Conservation (phyloP, 345 rosid species). For the Ceriops zippeliana region DNA sequence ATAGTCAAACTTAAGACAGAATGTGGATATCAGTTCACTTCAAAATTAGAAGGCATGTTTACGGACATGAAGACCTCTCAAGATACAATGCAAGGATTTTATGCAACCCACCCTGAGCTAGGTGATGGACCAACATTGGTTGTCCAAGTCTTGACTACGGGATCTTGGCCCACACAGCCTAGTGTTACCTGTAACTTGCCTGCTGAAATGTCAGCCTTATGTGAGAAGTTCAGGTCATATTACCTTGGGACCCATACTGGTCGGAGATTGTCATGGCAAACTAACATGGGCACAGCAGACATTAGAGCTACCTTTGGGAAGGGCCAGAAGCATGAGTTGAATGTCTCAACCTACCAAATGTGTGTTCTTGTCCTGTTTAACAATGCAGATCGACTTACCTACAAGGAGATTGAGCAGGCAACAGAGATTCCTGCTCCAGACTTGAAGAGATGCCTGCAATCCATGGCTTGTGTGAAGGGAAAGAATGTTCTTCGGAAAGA, state of each 20-base stretch:
- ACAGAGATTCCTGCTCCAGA: conserved; percentile 83
- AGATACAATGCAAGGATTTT: conserved; percentile 87
- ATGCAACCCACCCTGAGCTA: conserved; percentile 65
- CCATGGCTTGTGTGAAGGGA: conserved; percentile 88
- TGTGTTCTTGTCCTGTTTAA: conserved; percentile 92
- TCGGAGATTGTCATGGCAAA: conserved; percentile 94
- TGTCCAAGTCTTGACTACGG: conserved; percentile 94
- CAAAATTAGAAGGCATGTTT: conserved; percentile 96
- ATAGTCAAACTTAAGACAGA: conserved; percentile 95
- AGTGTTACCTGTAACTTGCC: conserved; percentile 84
- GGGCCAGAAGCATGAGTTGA: conserved; percentile 97
- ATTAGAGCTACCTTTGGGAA: conserved; percentile 83
- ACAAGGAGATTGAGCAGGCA: conserved; percentile 92
- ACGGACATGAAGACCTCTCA: conserved; percentile 99
- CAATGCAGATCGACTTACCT: conserved; percentile 73
- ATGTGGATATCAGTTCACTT: conserved; percentile 97
- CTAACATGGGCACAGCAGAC: conserved; percentile 99
- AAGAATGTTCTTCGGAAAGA: conserved; percentile 93
- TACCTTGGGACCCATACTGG: conserved; percentile 98
- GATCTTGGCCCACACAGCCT: conserved; percentile 97
- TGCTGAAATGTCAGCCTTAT: conserved; percentile 72
- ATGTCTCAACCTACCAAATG: conserved; percentile 98
- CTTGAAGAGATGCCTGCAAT: conserved; percentile 88
- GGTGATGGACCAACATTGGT: conserved; percentile 81
- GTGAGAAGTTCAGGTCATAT: conserved; percentile 89